Conservation (phyloP, 1,284 basidiomycete species). For the Cystobasidiaceae sp. region DNA sequence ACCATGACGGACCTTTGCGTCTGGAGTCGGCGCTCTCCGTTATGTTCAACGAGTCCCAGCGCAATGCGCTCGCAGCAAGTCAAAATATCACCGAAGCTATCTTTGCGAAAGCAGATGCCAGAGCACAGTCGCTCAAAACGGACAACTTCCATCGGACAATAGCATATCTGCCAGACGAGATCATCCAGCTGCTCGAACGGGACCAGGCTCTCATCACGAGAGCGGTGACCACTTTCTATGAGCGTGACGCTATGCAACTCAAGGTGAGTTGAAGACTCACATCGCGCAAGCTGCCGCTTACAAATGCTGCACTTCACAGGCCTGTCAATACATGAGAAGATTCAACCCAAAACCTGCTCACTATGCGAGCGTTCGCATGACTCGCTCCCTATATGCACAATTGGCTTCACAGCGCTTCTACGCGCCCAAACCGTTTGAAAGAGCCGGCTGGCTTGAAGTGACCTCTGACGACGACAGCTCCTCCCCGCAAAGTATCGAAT, state of each 20-base stretch:
- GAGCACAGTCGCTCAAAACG: conserved; percentile 60
- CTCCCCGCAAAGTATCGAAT: conserved; percentile 48
- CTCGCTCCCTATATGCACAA: conserved; percentile 86
- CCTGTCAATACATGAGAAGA: conserved; percentile 76
- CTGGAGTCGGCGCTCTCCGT: conserved; percentile 63
- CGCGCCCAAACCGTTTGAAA: conserved; percentile 77
- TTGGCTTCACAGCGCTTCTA: conserved; percentile 83
- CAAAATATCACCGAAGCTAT: conserved; percentile 35
- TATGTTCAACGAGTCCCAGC: conserved; percentile 53
- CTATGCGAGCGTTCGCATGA: conserved; percentile 64
- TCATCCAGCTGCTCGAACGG: conserved; percentile 64
- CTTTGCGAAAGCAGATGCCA: conserved; percentile 51
- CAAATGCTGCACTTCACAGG: conserved; percentile 52
- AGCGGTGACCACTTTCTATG: conserved; percentile 85
- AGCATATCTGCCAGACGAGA: conserved; percentile 69
- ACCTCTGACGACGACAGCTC: conserved; percentile 50
- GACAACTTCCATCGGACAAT: conserved; percentile 73
- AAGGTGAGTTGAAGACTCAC: no score
- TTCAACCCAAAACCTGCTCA: conserved; percentile 60
- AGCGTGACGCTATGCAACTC: conserved; percentile 78
- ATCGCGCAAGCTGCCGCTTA: neutral
- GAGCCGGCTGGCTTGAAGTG: conserved; percentile 42
- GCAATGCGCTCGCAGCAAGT: neutral
- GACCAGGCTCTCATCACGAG: conserved; percentile 71
- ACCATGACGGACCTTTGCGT: conserved; percentile 53